Evolutionary conservation across 2,329 filamentous ascomycete genomes (phyloP).

Genomic region (Phaeosphaeria sp.): DNA sequence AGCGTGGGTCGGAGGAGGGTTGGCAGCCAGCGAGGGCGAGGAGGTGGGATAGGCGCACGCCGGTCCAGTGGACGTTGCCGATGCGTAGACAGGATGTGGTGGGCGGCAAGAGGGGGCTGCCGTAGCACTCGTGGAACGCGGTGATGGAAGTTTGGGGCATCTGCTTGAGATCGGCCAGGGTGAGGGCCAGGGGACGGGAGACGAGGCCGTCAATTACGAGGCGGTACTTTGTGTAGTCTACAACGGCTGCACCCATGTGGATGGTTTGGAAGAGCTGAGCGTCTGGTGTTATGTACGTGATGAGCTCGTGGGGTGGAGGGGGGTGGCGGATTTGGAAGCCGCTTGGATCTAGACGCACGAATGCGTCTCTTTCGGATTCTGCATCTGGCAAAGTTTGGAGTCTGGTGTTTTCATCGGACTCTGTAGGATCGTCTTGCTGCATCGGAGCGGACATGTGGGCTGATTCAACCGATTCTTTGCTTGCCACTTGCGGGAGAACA

Average conservation of each 20-base stretch:
- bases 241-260: constrained; percentile 43
- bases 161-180: constrained; percentile 28
- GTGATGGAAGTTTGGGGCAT: constrained; percentile 34
- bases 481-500: no score
- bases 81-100: constrained; percentile 37
- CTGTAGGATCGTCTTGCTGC: no score
- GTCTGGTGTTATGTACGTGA: constrained; percentile 30
- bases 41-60: constrained; percentile 33
- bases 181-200: constrained; percentile 31
- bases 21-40: constrained; percentile 24
- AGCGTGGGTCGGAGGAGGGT: constrained; percentile 11
- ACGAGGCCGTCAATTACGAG: constrained; percentile 44
- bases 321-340: constrained; percentile 30
- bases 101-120: constrained; percentile 40
- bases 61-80: constrained; percentile 47
- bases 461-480: no score
- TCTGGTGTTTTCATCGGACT: no score
- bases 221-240: constrained; percentile 34
- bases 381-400: no score
- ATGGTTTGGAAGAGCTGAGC: constrained; percentile 45
- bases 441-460: no score
- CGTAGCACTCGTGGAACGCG: constrained; percentile 48
- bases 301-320: constrained; percentile 37
- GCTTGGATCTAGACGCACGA: constrained; percentile 8
- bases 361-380: constrained; percentile 5